Evolutionary conservation across 2,329 filamentous ascomycete genomes (phyloP), one percentile per base, ranked within the genome.

Genomic region (Zymoseptoria passerinii): DNA sequence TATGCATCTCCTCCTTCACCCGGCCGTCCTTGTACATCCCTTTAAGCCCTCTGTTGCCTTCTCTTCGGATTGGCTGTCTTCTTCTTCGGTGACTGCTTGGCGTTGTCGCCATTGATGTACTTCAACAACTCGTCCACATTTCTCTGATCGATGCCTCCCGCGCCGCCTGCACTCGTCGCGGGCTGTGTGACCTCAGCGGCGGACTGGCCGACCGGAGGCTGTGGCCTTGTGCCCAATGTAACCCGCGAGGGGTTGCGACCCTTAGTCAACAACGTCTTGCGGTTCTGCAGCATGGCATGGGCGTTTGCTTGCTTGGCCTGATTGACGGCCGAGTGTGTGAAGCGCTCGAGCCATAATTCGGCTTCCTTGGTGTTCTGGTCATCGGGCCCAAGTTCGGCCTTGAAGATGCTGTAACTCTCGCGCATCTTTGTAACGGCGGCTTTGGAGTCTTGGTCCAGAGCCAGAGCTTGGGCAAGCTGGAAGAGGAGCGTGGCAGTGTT

Each of bases 351-450:
- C 94, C 94, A 99, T 70, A 84, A 89, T 78, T 96, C 92, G 2
- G 94, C 92, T 74, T 99, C 94, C 79, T 96, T 96, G 63, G 94
- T 99, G 79, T 99, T 97, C 75, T 92, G 90, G 74, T 97, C 92
- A 48, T 95, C 86, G 1, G 91, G 79, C 28, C 94, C 94, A 4
- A 99, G 86, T 70, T 94, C 85, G 58, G 80, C 78, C 63, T 92
- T 84, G 85, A 99, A 99, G 72, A 96, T 95, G 76, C 88, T 96
- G 79, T 92, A 96, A 51, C 91, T 94, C 74, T 96, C 92, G 61
- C 91, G 89, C 94, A 99, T 99, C 72, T 89, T 87, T 71, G 83
- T 85, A 58, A 99, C 92, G 13, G 94, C 92, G 52, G 82, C 87
- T 79, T 96, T 96, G 67, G 91, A 88, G 73, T 99, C 92, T 67